phyloP scores from a whole-genome alignment of 805 yeast genomes.

The Huiozyma naganishii region DNA sequence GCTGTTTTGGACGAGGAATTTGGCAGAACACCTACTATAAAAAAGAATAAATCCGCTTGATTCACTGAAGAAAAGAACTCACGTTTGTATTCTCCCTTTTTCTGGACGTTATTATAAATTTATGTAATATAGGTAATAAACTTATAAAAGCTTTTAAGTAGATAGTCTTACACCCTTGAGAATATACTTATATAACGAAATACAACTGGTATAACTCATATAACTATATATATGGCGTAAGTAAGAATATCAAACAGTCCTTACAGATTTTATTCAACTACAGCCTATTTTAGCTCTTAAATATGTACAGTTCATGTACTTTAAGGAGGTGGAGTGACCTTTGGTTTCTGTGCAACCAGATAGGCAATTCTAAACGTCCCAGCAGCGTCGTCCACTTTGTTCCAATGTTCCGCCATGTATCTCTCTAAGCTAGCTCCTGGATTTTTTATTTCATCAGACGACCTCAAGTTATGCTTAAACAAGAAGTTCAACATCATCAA shows the following conservation, averaged over 20 bases:
- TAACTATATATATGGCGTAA: too few relatives aligned
- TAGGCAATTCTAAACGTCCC: conserved; percentile 19
- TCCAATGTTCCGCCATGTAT: conserved; percentile 22
- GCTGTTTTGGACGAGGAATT: conserved; percentile 27
- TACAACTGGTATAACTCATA: too few relatives aligned
- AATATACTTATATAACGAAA: too few relatives aligned
- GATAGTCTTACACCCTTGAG: too few relatives aligned
- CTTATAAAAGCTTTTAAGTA: too few relatives aligned
- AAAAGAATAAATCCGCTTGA: background rate
- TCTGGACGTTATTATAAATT: too few relatives aligned
- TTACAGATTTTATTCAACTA: too few relatives aligned
- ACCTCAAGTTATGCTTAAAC: conserved; percentile 10
- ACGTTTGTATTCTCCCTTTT: background rate
- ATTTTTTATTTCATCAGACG: conserved; percentile 10
- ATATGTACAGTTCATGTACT: too few relatives aligned
- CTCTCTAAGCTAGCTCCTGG: conserved; percentile 16
- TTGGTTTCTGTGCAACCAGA: conserved; percentile 23
- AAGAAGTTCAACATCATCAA: conserved; percentile 13
- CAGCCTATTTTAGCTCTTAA: too few relatives aligned
- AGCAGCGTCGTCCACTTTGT: conserved; percentile 17
- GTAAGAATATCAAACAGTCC: too few relatives aligned
- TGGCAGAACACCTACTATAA: conserved; percentile 3
- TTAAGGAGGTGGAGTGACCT: background rate
- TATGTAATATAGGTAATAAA: too few relatives aligned
- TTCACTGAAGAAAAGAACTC: background rate